These are phyloP conservation scores for Akebia trifoliata DNA, from an alignment of 164 flowering plant species.

Conservation along the genomic window DNA sequence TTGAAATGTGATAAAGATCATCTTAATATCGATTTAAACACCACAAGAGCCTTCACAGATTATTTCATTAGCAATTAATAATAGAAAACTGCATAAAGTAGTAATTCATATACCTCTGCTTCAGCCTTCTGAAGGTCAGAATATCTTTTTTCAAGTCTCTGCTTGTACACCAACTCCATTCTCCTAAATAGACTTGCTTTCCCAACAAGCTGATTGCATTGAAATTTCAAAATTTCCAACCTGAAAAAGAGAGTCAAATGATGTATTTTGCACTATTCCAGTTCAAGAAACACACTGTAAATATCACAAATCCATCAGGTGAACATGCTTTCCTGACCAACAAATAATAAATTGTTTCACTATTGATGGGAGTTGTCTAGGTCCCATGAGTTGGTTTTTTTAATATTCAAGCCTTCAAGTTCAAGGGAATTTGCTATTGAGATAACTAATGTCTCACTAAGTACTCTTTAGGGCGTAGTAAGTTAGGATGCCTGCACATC, in stretches of 20 bases:
- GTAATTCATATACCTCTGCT: conserved; percentile 55
- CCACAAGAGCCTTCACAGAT: neutral
- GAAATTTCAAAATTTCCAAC: conserved; percentile 35
- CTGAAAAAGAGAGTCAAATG: conserved; percentile 16
- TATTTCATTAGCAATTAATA: neutral
- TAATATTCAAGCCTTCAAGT: neutral
- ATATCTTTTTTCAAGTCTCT: conserved; percentile 53
- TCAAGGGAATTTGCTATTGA: neutral
- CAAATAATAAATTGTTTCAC: too few relatives aligned
- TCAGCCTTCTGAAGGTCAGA: conserved; percentile 84
- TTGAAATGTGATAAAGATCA: neutral
- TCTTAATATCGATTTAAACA: neutral
- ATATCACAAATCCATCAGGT: neutral
- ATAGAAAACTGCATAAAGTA: neutral
- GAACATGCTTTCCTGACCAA: neutral
- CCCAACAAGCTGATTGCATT: conserved; percentile 29
- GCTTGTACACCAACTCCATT: conserved; percentile 38
- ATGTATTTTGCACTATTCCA: neutral
- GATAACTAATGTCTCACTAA: neutral
- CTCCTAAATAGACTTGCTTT: conserved; percentile 33
- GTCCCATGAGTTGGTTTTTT: neutral
- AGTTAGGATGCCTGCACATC: neutral
- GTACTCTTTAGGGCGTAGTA: neutral
- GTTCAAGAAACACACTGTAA: neutral
- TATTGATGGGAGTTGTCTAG: too few relatives aligned